phyloP scores from a whole-genome alignment of 1,284 basidiomycete genomes.

The Ustilago tritici region DNA sequence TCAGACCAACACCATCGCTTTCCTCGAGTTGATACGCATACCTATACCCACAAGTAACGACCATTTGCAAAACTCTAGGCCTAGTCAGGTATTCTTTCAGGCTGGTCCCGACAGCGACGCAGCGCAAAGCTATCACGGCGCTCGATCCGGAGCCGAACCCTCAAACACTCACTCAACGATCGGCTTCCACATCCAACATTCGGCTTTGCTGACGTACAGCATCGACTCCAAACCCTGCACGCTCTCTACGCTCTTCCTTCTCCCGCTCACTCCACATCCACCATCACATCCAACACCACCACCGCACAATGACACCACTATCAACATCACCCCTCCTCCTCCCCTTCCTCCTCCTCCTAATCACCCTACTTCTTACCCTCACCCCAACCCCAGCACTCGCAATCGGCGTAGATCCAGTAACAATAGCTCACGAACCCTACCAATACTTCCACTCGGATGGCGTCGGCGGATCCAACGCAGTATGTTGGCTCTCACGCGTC shows the following conservation, averaged over 20 bases:
- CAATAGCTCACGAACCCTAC: conserved; percentile 24
- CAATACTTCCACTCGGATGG: conserved; percentile 44
- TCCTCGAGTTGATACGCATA: neutral
- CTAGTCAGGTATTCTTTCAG: too few species aligned
- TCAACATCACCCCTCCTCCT: conserved; percentile 7
- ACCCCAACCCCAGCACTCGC: neutral
- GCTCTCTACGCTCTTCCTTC: neutral
- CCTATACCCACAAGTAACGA: neutral
- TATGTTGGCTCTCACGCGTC: conserved; percentile 34
- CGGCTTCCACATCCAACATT: too few species aligned
- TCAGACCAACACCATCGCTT: neutral
- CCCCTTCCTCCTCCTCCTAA: neutral
- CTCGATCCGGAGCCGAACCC: too few species aligned
- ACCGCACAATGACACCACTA: neutral
- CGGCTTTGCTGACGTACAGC: neutral
- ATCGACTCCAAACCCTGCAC: neutral
- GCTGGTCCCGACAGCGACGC: too few species aligned
- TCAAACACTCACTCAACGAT: too few species aligned
- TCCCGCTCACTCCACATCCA: neutral
- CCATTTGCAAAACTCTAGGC: too few species aligned
- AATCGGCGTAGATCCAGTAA: conserved; percentile 6
- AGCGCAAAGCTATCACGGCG: too few species aligned
- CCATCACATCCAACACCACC: neutral
- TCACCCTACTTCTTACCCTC: neutral
- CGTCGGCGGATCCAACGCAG: conserved; percentile 26